Evolutionary conservation across 2,329 filamentous ascomycete genomes (phyloP), one percentile per base, ranked within the genome.

Genomic region (Xylariaceae sp.): DNA sequence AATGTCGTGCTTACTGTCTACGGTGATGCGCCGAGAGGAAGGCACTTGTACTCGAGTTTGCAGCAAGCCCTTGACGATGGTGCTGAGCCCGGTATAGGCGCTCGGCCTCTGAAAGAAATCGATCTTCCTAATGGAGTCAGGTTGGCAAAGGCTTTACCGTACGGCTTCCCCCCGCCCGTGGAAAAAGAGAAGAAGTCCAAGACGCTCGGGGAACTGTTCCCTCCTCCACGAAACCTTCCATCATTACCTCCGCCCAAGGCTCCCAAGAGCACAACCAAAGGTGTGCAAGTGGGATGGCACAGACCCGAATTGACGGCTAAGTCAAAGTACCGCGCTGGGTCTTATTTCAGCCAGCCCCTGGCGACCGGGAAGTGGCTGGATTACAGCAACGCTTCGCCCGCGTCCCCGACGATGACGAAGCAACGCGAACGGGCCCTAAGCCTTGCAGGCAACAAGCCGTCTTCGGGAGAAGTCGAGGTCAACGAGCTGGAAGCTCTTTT

Each of bases 41-140:
- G 81, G 51, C 85, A 90, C 44, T 69, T 96, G 3, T 96, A 92
- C 59, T 94, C 90, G 3, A 94, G 89, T 60, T 68, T 95, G 34
- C 85, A 84, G 48, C 70, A 75, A 38, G 64, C 68, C 9, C 46
- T 55, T 2, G 59, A 64, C 17, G 48, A 55, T 5, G 48, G 49
- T 6, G 44, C 50, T 14, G 42, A 51, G 19, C 39, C 47, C 0
- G 50, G 55, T 27, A 52, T 55, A 8, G 41, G 53, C 12, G 38
- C 60, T 42, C 64, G 61, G 33, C 66, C 73, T 9, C 64, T 88
- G 8, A 72, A 76, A 36, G 83, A 87, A 54, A 69, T 73, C 26
- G 74, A 69, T 14, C 66, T 96, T 17, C 89, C 89, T 0, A 81
- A 78, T 41, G 87, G 88, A 26, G 76, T 95, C 29, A 77, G 78